Evolutionary conservation across 1,284 basidiomycete genomes (phyloP).

Genomic region (Ustilago bromivora): DNA sequence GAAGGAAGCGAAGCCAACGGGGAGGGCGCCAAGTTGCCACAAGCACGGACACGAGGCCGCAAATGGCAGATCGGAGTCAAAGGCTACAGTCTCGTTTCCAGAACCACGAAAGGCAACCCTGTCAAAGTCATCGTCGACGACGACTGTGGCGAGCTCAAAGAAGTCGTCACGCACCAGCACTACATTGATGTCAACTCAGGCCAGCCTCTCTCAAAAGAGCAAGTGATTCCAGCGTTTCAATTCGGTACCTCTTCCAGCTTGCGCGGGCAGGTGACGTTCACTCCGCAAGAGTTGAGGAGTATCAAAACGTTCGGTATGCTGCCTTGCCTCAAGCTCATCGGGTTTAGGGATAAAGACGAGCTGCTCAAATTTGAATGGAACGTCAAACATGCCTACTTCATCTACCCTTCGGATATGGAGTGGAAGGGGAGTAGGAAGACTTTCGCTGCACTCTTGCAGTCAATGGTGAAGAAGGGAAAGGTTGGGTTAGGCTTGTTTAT

Average conservation of each 20-base stretch:
- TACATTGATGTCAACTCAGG: constrained; percentile 80
- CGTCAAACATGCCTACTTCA: constrained; percentile 88
- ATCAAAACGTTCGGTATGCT: constrained; percentile 74
- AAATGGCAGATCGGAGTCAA: constrained; percentile 89
- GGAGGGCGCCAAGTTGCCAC: constrained; percentile 40
- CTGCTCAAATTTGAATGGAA: constrained; percentile 84
- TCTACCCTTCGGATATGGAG: constrained; percentile 91
- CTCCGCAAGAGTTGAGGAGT: constrained; percentile 81
- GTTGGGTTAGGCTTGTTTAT: constrained; percentile 83
- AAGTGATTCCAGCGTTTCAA: constrained; percentile 70
- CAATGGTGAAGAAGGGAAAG: constrained; percentile 84
- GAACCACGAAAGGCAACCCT: constrained; percentile 53
- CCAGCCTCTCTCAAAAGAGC: constrained; percentile 78
- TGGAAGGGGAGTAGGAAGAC: constrained; percentile 91
- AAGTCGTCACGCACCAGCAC: constrained; percentile 56
- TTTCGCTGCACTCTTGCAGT: constrained; percentile 86
- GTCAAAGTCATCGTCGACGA: constrained; percentile 63
- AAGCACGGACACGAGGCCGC: constrained; percentile 68
- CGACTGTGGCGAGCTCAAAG: constrained; percentile 54
- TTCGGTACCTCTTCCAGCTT: constrained; percentile 57
- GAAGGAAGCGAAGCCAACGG: constrained; percentile 14
- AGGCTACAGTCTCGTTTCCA: constrained; percentile 74
- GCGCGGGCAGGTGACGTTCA: constrained; percentile 80
- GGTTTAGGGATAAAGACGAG: constrained; percentile 79
- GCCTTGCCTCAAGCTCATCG: constrained; percentile 83